These are phyloP conservation scores for Globisporangium takayamanum DNA, from an alignment of 352 stramenopile genomes.

Conservation along the genomic window DNA sequence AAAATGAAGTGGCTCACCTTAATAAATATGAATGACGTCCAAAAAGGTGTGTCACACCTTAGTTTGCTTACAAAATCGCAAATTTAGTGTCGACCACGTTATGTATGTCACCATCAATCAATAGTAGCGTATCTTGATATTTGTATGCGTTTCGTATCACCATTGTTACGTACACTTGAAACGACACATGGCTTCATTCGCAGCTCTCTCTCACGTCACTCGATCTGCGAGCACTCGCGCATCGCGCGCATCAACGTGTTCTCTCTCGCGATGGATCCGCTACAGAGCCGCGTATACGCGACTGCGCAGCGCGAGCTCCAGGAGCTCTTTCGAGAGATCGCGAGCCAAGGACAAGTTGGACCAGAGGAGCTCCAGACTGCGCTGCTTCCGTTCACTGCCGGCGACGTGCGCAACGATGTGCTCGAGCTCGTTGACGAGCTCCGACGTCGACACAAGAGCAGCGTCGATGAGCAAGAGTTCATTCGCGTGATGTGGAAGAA, in stretches of 20 bases:
- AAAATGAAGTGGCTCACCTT: neutral
- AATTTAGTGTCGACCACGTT: neutral
- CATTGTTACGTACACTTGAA: constrained; percentile 6
- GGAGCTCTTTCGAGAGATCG: constrained; percentile 54
- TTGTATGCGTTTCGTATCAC: too few relatives aligned
- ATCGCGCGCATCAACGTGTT: constrained; percentile 4
- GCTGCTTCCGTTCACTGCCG: constrained; percentile 52
- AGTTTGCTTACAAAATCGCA: neutral
- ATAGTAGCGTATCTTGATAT: too few relatives aligned
- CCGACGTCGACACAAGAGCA: constrained; percentile 18
- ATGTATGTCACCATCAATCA: too few relatives aligned
- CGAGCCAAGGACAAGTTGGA: constrained; percentile 38
- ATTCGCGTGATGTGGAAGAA: constrained; percentile 54
- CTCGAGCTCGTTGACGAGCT: constrained; percentile 50
- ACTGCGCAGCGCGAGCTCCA: constrained; percentile 46
- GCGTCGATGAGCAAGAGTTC: constrained; percentile 57
- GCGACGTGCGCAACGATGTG: constrained; percentile 47
- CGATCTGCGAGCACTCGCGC: too few relatives aligned
- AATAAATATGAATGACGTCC: too few relatives aligned
- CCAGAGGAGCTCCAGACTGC: constrained; percentile 32
- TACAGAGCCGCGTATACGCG: constrained; percentile 32
- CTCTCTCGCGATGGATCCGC: constrained; percentile 35
- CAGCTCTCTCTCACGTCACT: too few relatives aligned
- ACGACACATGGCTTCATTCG: constrained; percentile 2
- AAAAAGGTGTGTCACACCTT: too few relatives aligned